Conservation (phyloP, 2,329 filamentous ascomycete genomes). For the Tolypocladium tundrense region DNA sequence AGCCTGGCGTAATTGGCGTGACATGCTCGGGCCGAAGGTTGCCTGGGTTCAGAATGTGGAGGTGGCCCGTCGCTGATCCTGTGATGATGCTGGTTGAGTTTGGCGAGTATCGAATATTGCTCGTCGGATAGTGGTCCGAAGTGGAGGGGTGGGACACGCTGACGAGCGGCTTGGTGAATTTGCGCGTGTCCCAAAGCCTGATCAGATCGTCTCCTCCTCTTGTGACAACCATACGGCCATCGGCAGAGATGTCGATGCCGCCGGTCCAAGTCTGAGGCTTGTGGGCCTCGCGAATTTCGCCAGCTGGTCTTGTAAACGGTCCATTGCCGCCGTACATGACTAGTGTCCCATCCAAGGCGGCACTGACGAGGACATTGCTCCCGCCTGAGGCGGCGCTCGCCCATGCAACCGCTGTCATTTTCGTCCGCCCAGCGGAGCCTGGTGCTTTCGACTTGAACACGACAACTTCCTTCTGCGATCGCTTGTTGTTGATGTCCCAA, state of each 20-base stretch:
- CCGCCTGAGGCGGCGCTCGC: slow-evolving; percentile 66
- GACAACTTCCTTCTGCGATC: slow-evolving; percentile 84
- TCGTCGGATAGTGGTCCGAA: slow-evolving; percentile 71
- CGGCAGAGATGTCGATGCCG: slow-evolving; percentile 80
- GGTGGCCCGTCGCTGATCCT: slow-evolving; percentile 72
- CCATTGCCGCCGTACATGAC: slow-evolving; percentile 89
- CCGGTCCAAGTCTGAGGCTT: slow-evolving; percentile 78
- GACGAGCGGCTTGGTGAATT: slow-evolving; percentile 84
- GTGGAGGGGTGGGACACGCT: slow-evolving; percentile 71
- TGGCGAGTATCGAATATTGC: slow-evolving; percentile 83
- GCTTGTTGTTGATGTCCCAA: slow-evolving; percentile 90
- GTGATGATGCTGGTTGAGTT: slow-evolving; percentile 78
- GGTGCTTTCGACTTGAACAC: slow-evolving; percentile 91
- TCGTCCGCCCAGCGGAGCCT: slow-evolving; percentile 78
- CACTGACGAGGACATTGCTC: slow-evolving; percentile 66
- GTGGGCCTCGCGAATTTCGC: slow-evolving; percentile 78
- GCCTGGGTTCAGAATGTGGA: slow-evolving; percentile 89
- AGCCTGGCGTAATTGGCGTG: slow-evolving; percentile 79
- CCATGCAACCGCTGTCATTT: slow-evolving; percentile 92
- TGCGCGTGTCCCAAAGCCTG: slow-evolving; percentile 94
- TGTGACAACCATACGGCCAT: slow-evolving; percentile 84
- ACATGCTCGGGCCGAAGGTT: slow-evolving; percentile 77
- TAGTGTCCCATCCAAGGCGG: slow-evolving; percentile 80
- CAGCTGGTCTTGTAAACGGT: slow-evolving; percentile 71
- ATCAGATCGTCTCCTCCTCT: slow-evolving; percentile 85